Base-by-base conservation (phyloP, 768 basidiomycete species). In the Mycena vitilis region DNA sequence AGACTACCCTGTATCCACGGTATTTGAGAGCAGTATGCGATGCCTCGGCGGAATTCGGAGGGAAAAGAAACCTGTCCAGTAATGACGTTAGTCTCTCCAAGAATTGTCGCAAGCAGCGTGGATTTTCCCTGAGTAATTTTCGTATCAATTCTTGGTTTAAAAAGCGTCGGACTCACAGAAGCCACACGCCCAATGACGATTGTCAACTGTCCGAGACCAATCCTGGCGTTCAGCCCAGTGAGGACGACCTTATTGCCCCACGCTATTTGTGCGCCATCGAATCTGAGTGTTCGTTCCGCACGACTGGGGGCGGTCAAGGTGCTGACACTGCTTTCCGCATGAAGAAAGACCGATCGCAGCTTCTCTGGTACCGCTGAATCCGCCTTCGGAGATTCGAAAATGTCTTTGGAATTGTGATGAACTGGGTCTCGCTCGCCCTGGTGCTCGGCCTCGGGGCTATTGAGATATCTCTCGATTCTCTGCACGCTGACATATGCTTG, bases 171-270 rank as follows among this genome's bases (percentile, higher is more conserved):
- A 48, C 63, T 47, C 30, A 64, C 68, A n/a, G 63, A 65, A 42
- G 63, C 68, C 6, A 69, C 68, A 44, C 68, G 68, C 16, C 68
- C 68, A 16, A 69, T 65, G 11, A 69, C 42, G 63, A 69, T 69
- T 11, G 68, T 69, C 4, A 60, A 48, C 34, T 65, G 52, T 4
- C 38, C 58, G 6, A 60, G 36, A 36, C 54, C 36, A 54, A 69
- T 69, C 8, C 38, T 49, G 10, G 58, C 53, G 30, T 58, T 60
- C 40, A 69, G 25, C 42, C 63, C 25, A 7, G 65, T 34, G 9
- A 69, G 51, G 1, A 69, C 49, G 15, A 60, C 59, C 53, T 69
- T 69, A 1, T 65, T 53, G 16, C 53, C 60, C 68, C 68, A 69
- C 1, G 47, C 68, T 15, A 69, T 56, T 23, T 56, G 55, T 11